Conservation (phyloP, 148 eudicot species). For the Drosera capensis region DNA sequence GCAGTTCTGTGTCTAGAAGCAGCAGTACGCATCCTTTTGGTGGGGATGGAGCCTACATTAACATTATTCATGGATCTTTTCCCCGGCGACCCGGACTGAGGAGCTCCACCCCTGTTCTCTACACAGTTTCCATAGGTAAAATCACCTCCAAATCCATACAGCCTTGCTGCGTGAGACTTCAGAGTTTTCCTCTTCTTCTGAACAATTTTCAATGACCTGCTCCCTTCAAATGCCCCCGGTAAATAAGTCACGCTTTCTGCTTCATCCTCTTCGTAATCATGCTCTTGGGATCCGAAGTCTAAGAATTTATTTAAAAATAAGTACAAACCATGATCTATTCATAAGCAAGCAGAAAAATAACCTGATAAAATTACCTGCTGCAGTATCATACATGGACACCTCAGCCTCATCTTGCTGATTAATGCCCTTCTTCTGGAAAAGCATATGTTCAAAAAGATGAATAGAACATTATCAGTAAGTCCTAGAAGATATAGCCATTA, state of each 20-base stretch:
- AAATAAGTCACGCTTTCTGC: constrained; percentile 44
- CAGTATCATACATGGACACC: constrained; percentile 47
- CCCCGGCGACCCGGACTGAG: constrained; percentile 28
- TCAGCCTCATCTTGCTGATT: constrained; percentile 52
- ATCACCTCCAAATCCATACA: constrained; percentile 43
- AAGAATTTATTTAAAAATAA: constrained; percentile 5
- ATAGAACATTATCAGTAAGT: too few species aligned
- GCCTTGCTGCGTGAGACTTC: constrained; percentile 31
- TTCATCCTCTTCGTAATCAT: constrained; percentile 68
- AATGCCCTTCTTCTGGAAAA: constrained; percentile 37
- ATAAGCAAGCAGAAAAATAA: constrained; percentile 4
- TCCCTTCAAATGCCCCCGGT: constrained; percentile 33
- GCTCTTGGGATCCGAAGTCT: constrained; percentile 44
- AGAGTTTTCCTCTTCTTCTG: constrained; percentile 46
- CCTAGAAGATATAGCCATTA: background rate
- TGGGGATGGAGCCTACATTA: constrained; percentile 57
- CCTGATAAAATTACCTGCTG: constrained; percentile 35
- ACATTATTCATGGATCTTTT: constrained; percentile 58
- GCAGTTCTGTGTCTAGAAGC: constrained; percentile 77
- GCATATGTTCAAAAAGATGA: constrained; percentile 6
- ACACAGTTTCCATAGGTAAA: constrained; percentile 26
- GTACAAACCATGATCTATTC: background rate
- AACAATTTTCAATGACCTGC: constrained; percentile 30
- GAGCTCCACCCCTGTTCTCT: constrained; percentile 45
- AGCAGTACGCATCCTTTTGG: constrained; percentile 81